Evolutionary conservation across 441 rosid species (phyloP).

Genomic region (Pelargonium exstipulatum): DNA sequence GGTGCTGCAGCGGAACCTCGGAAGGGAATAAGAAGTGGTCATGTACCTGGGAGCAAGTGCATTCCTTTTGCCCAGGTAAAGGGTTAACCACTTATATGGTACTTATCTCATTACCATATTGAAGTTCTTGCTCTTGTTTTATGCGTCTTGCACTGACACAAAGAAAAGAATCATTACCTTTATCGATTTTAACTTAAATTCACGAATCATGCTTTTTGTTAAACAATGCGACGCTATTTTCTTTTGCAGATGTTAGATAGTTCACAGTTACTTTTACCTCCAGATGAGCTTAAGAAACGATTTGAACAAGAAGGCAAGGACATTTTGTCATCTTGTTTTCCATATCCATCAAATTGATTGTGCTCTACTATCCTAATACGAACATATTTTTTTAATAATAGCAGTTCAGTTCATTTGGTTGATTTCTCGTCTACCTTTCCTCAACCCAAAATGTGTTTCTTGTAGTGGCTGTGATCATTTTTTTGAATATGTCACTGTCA

Average conservation of each 20-base stretch:
- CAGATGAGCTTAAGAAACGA: conserved; percentile 4
- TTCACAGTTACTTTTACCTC: conserved; percentile 1
- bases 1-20: conserved; percentile 7
- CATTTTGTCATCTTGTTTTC: background rate
- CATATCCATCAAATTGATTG: background rate
- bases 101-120: background rate
- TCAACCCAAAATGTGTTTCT: no score
- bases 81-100: background rate
- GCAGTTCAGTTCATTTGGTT: no score
- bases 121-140: no score
- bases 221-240: background rate
- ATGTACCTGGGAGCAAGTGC: conserved; percentile 4
- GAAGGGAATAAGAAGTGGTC: conserved; percentile 11
- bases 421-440: no score
- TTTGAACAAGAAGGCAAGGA: background rate
- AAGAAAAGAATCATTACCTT: no score
- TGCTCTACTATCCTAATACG: background rate
- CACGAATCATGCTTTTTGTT: background rate
- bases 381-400: no score
- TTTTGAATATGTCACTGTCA: no score
- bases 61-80: conserved; percentile 8
- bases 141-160: no score
- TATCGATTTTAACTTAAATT: no score
- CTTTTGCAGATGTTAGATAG: conserved; percentile 1
- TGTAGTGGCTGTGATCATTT: no score